A percentile compares a stretch with the other conserved stretches of the same genome.
These are phyloP conservation scores for Diplogelasinospora grovesii DNA, from an alignment of 495 filamentous ascomycete species.

Conservation along the genomic window DNA sequence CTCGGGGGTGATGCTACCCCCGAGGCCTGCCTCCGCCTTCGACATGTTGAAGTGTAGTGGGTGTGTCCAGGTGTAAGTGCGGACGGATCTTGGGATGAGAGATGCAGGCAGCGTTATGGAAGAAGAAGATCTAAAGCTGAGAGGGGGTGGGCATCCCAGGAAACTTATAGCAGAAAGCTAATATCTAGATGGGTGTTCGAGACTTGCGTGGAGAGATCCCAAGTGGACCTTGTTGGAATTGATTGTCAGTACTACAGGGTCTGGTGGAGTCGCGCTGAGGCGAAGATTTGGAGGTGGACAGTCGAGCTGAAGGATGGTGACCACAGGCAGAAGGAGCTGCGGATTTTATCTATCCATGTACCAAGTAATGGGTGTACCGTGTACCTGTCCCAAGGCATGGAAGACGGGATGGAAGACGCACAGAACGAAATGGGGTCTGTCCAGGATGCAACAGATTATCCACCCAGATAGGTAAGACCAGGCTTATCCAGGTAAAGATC, in stretches of 20 bases:
- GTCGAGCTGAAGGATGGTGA: neutral
- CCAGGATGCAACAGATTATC: too few species aligned
- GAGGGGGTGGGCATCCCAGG: neutral
- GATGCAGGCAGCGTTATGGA: neutral
- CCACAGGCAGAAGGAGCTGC: neutral
- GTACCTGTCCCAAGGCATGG: neutral
- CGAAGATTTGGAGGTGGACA: too few species aligned
- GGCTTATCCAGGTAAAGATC: neutral
- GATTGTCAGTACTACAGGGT: too few species aligned
- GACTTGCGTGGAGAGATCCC: too few species aligned
- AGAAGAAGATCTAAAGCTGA: neutral
- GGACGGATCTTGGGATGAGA: neutral
- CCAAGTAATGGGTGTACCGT: neutral
- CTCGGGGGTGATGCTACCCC: conserved; percentile 10
- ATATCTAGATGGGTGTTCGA: too few species aligned
- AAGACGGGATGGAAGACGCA: conserved; percentile 18
- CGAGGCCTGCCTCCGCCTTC: conserved; percentile 27
- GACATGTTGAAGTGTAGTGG: conserved; percentile 6
- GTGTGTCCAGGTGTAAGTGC: conserved; percentile 6
- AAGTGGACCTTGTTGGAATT: too few species aligned
- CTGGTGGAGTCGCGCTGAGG: too few species aligned
- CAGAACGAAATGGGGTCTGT: conserved; percentile 10
- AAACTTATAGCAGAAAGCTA: too few species aligned
- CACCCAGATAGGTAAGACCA: too few species aligned
- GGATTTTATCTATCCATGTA: conserved; percentile 1